phyloP scores from a whole-genome alignment of 2,329 filamentous ascomycete species.

The Talaromyces sp. region DNA sequence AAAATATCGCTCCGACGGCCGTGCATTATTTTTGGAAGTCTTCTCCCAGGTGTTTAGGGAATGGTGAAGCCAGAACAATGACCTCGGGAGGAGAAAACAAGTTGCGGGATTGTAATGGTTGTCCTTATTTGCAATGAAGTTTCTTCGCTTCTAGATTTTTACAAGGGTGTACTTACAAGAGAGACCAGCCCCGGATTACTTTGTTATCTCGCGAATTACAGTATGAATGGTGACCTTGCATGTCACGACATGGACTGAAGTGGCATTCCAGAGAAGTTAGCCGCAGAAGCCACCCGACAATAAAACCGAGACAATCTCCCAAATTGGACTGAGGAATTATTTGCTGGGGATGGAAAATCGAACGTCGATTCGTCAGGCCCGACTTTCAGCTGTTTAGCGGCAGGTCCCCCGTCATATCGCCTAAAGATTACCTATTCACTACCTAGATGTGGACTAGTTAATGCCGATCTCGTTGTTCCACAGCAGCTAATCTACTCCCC shows the following conservation, averaged over 20 bases:
- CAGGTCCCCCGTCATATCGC: not conserved
- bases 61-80: not conserved
- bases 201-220: not conserved
- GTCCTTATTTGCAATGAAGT: too few species aligned
- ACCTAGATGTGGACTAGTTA: not conserved
- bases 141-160: not conserved
- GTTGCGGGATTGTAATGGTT: too few species aligned
- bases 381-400: not conserved
- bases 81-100: too few species aligned
- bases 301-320: not conserved
- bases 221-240: not conserved
- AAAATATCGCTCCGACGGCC: not conserved
- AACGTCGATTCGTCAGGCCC: not conserved
- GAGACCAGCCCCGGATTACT: not conserved
- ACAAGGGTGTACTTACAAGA: not conserved
- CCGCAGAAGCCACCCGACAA: not conserved
- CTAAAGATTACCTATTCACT: not conserved
- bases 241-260: not conserved
- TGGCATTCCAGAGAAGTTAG: not conserved
- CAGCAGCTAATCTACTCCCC: not conserved
- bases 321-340: not conserved
- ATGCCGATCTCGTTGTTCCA: not conserved
- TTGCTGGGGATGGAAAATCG: not conserved
- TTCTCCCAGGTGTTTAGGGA: not conserved
- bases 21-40: not conserved